phyloP scores from a whole-genome alignment of 768 basidiomycete genomes.

The Russula brevipes region DNA sequence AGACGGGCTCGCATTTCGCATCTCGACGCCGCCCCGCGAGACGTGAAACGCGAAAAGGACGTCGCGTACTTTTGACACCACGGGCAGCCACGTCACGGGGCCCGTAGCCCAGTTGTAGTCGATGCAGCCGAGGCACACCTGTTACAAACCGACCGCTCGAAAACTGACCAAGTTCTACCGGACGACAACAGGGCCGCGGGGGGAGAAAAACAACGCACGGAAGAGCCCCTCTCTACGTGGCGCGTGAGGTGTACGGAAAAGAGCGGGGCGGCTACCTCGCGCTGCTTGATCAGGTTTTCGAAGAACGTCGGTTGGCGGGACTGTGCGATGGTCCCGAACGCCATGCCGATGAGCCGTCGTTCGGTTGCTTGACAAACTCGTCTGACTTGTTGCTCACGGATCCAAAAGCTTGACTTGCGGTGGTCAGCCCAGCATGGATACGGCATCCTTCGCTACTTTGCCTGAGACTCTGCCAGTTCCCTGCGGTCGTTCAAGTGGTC shows the following conservation, averaged over 20 bases:
- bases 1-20: too few relatives aligned
- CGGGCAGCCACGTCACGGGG: slow-evolving; percentile 36
- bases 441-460: slow-evolving; percentile 45
- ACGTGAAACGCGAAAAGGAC: neutral
- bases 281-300: slow-evolving; percentile 50
- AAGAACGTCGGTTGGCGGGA: slow-evolving; percentile 51
- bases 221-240: slow-evolving; percentile 39
- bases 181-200: neutral
- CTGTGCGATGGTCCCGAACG: slow-evolving; percentile 51
- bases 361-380: slow-evolving; percentile 49
- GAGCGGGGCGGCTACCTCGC: slow-evolving; percentile 40
- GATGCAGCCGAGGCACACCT: slow-evolving; percentile 43
- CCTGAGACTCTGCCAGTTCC: slow-evolving; percentile 53
- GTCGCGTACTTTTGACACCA: slow-evolving; percentile 33
- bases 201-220: slow-evolving; percentile 33
- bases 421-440: slow-evolving; percentile 41
- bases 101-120: slow-evolving; percentile 37
- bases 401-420: slow-evolving; percentile 52
- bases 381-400: slow-evolving; percentile 43
- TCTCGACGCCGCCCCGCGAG: too few relatives aligned
- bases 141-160: neutral
- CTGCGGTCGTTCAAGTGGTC: slow-evolving; percentile 27
- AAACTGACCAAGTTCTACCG: neutral
- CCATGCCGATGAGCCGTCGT: slow-evolving; percentile 58
- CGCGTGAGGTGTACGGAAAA: slow-evolving; percentile 60